Conservation (phyloP, 345 rosid genomes). For the Brassica juncea region DNA sequence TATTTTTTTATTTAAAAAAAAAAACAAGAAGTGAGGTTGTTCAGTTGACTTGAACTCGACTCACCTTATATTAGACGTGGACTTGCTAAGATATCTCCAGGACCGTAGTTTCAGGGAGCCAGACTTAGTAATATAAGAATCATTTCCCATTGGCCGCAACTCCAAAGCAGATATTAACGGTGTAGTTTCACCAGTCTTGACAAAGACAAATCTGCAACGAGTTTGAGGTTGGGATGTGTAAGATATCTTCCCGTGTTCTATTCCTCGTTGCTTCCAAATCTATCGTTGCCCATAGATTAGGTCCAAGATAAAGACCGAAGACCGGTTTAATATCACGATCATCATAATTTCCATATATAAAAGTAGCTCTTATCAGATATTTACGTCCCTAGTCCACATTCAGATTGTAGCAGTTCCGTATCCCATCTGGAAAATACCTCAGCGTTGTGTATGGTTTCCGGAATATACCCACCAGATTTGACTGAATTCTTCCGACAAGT, state of each 20-base stretch:
- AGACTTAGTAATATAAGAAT: background rate
- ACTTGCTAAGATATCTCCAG: background rate
- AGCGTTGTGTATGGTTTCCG: background rate
- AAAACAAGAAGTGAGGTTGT: background rate
- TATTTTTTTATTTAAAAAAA: no score
- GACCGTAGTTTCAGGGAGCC: conserved; percentile 18
- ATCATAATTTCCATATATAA: conserved; percentile 54
- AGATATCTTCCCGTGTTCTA: background rate
- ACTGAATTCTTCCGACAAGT: background rate
- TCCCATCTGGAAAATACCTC: conserved; percentile 47
- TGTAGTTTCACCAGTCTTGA: conserved; percentile 31
- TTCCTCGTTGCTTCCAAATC: background rate
- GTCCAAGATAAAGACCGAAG: conserved; percentile 50
- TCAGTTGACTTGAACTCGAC: background rate
- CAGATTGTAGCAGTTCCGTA: conserved; percentile 45
- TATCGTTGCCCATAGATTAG: conserved; percentile 42
- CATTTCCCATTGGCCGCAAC: conserved; percentile 34
- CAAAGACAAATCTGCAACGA: conserved; percentile 53
- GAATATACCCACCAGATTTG: background rate
- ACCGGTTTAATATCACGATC: background rate
- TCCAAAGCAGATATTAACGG: conserved; percentile 54
- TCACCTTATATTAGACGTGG: background rate
- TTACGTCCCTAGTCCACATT: conserved; percentile 7
- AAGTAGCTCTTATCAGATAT: conserved; percentile 29
- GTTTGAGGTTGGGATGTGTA: conserved; percentile 39